These are phyloP conservation scores for Acacia concinna DNA, from an alignment of 331 rosid species.

Conservation along the genomic window DNA sequence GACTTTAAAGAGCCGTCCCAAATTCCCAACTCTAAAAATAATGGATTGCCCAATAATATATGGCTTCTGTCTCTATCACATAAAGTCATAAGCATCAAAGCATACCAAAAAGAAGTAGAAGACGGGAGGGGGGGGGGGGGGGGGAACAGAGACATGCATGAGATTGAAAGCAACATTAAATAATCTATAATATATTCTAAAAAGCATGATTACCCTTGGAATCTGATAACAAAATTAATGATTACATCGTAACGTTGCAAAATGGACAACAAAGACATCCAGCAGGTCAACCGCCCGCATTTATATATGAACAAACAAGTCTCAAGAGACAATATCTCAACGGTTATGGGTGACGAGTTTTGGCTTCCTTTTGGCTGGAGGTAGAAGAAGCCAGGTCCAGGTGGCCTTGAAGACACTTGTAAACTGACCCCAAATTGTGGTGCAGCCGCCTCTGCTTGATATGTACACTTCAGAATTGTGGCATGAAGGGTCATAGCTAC, in stretches of 20 bases:
- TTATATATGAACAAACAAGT: background rate
- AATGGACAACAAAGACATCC: background rate
- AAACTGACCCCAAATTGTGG: constrained; percentile 41
- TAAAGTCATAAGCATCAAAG: too few relatives aligned
- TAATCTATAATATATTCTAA: background rate
- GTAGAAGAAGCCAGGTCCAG: constrained; percentile 6
- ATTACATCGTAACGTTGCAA: background rate
- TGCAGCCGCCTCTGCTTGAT: constrained; percentile 26
- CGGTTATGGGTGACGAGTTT: background rate
- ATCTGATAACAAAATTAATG: background rate
- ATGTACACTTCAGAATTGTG: background rate
- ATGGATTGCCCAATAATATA: too few relatives aligned
- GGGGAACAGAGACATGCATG: background rate
- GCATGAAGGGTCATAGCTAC: background rate
- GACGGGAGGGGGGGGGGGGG: too few relatives aligned
- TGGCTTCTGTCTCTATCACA: too few relatives aligned
- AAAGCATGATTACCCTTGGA: background rate
- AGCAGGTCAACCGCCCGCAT: background rate
- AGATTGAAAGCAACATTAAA: background rate
- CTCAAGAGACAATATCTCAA: too few relatives aligned
- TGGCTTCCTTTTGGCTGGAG: background rate
- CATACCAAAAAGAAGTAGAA: too few relatives aligned
- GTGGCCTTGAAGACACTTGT: constrained; percentile 35
- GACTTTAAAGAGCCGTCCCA: too few relatives aligned
- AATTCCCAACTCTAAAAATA: too few relatives aligned